Evolutionary conservation across 352 stramenopile species (phyloP), one percentile per base, ranked within the genome.

Genomic region (Pythium dissimile): DNA sequence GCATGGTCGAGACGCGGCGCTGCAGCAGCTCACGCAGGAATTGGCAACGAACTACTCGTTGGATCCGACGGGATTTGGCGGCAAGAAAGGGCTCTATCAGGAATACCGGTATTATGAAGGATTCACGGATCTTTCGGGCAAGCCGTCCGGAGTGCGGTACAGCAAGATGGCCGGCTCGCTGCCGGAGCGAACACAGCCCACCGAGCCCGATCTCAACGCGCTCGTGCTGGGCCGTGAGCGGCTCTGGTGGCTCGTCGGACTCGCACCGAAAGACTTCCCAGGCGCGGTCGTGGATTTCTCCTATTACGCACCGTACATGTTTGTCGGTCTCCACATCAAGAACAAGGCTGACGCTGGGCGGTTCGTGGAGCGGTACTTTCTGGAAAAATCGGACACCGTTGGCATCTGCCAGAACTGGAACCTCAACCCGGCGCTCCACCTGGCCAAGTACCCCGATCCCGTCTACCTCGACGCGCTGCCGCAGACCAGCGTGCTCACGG

Each of bases 111-210:
- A 50, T 7, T 47, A 53, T 10, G 37, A 54, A 32, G 62, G 62
- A 27, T 69, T 69, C 26, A 53, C 20, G 8, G 62, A 69, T n/a
- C 24, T 69, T 30, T 66, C 55, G 37, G 62, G 62, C 2, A 59
- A 44, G 47, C 62, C 31, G 18, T 64, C 62, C 1, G 62, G 62
- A 7, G 41, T 57, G 28, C 43, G 62, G 10, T 56, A 64, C 27
- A 64, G 46, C 15, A 46, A 48, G 12, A 61, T 69, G 54, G 44
- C 49, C 16, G 62, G 62, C n/a, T 56, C 59, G 6, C 21, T 68
- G 13, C 61, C 57, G 0, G 35, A 65, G n/a, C 57, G 57, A 11
- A 65, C 57, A 7, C 57, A 65, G 28, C 48, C 57, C 0, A 43
- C 39, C 13, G 57, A 65, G 31, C 21, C 57, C 0, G 57, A 65